These are phyloP conservation scores for Aphanomyces stellatus DNA, from an alignment of 352 stramenopile genomes.

Conservation along the genomic window DNA sequence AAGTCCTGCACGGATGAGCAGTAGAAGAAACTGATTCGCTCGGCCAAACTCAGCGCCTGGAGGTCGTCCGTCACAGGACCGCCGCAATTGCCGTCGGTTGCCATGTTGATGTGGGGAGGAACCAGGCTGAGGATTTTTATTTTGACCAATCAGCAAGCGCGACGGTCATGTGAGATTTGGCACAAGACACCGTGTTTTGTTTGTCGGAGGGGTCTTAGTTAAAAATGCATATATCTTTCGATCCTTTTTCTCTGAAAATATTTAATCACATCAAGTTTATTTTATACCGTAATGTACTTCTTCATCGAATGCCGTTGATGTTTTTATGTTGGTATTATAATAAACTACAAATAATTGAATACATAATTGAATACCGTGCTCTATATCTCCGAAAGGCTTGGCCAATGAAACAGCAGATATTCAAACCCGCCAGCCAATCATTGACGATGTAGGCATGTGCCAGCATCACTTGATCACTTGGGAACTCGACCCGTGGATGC, in stretches of 20 bases:
- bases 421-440: background rate
- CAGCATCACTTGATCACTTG: too few species aligned
- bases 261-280: background rate
- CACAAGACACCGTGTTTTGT: background rate
- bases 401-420: background rate
- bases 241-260: background rate
- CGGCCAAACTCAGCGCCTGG: slow-evolving; percentile 9
- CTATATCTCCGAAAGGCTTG: too few species aligned
- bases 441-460: background rate
- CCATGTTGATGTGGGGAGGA: background rate
- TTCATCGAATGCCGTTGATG: too few species aligned
- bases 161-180: too few species aligned
- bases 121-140: background rate
- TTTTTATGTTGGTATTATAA: too few species aligned
- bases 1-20: slow-evolving; percentile 17
- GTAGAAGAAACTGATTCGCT: slow-evolving; percentile 17
- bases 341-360: too few species aligned
- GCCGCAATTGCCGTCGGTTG: background rate
- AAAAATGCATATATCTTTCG: background rate
- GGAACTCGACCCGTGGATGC: too few species aligned
- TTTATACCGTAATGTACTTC: background rate
- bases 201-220: background rate
- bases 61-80: background rate
- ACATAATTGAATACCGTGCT: too few species aligned
- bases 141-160: background rate